phyloP scores from a whole-genome alignment of 1,139 yeast species.

The Suhomyces kunorum region DNA sequence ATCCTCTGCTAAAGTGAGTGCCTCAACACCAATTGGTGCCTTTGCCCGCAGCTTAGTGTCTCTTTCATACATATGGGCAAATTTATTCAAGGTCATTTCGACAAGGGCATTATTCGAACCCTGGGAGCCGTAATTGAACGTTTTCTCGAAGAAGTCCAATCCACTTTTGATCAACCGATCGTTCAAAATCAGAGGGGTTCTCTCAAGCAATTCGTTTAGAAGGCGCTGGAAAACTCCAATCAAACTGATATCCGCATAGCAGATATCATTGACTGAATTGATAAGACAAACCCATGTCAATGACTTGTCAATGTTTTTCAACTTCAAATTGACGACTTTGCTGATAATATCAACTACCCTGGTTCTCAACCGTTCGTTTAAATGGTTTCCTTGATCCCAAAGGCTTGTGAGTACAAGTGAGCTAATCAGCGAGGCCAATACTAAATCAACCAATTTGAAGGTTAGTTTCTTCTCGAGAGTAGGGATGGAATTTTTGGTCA shows the following conservation, averaged over 20 bases:
- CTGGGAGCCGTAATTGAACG: constrained; percentile 18
- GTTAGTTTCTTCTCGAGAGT: constrained; percentile 19
- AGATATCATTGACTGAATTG: constrained; percentile 33
- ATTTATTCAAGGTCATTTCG: neutral
- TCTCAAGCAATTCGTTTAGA: constrained; percentile 21
- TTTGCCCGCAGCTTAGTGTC: neutral
- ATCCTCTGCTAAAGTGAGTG: neutral
- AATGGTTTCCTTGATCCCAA: neutral
- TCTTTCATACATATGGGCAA: constrained; percentile 2
- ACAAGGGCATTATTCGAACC: neutral
- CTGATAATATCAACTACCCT: constrained; percentile 13
- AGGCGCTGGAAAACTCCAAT: constrained; percentile 23
- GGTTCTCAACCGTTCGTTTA: neutral
- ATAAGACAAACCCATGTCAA: constrained; percentile 32
- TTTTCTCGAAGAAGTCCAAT: constrained; percentile 25
- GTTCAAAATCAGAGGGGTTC: constrained; percentile 14
- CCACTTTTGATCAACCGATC: constrained; percentile 29
- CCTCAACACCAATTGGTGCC: neutral
- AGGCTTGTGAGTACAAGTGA: constrained; percentile 14
- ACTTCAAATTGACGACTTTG: constrained; percentile 4
- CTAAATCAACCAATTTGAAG: constrained; percentile 19
- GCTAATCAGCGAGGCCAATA: constrained; percentile 21
- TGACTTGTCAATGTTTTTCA: constrained; percentile 12
- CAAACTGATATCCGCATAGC: constrained; percentile 29
- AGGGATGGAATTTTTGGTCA: constrained; percentile 14